phyloP scores from a whole-genome alignment of 23 red algal genomes.

The Gracilaria domingensis region DNA sequence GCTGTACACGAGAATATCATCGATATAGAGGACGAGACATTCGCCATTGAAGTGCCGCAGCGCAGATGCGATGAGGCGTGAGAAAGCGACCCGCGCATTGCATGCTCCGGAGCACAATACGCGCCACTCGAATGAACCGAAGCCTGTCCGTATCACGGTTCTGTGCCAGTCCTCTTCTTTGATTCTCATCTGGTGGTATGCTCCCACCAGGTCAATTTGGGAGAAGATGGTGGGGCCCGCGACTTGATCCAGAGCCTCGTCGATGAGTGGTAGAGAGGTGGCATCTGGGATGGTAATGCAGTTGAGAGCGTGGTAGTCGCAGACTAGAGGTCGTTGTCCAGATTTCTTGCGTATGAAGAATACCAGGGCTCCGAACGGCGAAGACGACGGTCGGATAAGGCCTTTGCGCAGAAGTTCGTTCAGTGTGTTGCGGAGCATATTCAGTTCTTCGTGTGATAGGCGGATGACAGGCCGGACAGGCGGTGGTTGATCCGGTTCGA shows the following conservation, averaged over 20 bases:
- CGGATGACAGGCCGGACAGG: conserved; percentile 50
- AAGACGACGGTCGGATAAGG: conserved; percentile 21
- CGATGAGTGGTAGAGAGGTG: conserved; percentile 10
- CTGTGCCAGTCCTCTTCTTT: background rate
- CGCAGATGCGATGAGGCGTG: background rate
- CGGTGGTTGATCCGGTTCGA: background rate
- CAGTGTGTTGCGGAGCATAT: conserved; percentile 5
- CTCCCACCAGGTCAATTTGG: conserved; percentile 9
- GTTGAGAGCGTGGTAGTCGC: conserved; percentile 41
- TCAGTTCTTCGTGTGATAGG: background rate
- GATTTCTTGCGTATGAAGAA: conserved; percentile 29
- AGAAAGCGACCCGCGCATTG: conserved; percentile 26
- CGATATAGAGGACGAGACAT: conserved; percentile 26
- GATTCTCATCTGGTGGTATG: conserved; percentile 28
- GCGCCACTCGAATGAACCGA: conserved; percentile 49
- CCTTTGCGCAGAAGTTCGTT: background rate
- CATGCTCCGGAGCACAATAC: conserved; percentile 22
- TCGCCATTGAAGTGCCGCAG: conserved; percentile 16
- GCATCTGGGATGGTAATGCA: conserved; percentile 19
- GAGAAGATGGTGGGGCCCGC: background rate
- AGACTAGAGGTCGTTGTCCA: background rate
- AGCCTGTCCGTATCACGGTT: conserved; percentile 22
- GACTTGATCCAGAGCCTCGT: conserved; percentile 48
- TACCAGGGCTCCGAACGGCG: conserved; percentile 15
- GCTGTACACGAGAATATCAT: conserved; percentile 55